A percentile compares a stretch with the other conserved stretches of the same genome.
Conservation (phyloP, 495 filamentous ascomycete genomes). For the Penicillium verhagenii region DNA sequence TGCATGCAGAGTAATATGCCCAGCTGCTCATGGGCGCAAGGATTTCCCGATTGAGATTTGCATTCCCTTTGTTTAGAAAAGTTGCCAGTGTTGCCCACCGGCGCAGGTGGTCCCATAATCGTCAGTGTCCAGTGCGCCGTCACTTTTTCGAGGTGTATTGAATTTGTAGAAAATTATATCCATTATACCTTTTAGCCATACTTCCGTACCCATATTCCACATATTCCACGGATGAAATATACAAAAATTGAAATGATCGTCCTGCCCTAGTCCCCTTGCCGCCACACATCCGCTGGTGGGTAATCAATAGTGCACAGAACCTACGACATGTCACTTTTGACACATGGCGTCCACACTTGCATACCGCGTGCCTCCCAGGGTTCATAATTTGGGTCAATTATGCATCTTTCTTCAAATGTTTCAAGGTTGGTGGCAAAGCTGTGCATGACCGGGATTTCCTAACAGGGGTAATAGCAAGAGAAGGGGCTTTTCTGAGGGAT, state of each 20-base stretch:
- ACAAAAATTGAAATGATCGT: neutral
- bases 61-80: no score
- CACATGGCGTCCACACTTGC: conserved; percentile 26
- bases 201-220: neutral
- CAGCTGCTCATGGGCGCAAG: neutral
- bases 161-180: no score
- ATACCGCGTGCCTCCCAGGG: conserved; percentile 10
- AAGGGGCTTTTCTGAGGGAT: neutral
- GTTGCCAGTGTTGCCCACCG: no score
- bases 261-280: neutral
- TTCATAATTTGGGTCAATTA: neutral
- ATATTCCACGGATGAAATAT: neutral
- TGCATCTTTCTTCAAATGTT: neutral
- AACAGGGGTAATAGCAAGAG: neutral
- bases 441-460: neutral
- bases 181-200: no score
- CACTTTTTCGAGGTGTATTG: neutral
- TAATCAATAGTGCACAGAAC: conserved; percentile 9
- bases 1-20: neutral
- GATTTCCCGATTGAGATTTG: neutral
- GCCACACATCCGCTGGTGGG: conserved; percentile 5
- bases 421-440: neutral
- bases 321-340: conserved; percentile 23
- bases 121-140: no score
- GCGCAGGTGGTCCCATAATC: no score